These are phyloP conservation scores for Wickerhamomyces subpelliculosus DNA, from an alignment of 805 yeast genomes.

Conservation along the genomic window DNA sequence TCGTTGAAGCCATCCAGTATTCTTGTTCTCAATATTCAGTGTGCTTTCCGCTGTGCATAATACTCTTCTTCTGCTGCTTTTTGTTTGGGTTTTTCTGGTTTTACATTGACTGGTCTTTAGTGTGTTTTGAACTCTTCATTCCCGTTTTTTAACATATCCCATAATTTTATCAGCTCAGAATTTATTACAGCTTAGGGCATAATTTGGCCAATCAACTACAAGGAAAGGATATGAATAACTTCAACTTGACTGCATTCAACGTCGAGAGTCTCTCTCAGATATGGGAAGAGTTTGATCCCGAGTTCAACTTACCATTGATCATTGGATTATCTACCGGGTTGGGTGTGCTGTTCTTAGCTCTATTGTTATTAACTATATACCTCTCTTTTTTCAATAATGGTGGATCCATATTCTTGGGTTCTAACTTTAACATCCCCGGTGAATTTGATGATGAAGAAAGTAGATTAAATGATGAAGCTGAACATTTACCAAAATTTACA, in stretches of 20 bases:
- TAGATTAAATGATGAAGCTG: constrained; percentile 51
- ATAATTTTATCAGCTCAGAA: too few species aligned
- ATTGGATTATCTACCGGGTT: constrained; percentile 31
- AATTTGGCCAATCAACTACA: too few species aligned
- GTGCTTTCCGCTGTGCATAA: too few species aligned
- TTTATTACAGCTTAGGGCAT: too few species aligned
- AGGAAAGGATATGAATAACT: too few species aligned
- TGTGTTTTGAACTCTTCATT: too few species aligned
- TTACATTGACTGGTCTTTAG: too few species aligned
- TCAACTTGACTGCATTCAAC: not conserved
- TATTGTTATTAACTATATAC: constrained; percentile 22
- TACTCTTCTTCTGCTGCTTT: too few species aligned
- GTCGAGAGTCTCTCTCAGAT: not conserved
- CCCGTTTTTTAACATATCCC: too few species aligned
- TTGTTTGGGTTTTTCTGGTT: too few species aligned
- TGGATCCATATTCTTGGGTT: constrained; percentile 24
- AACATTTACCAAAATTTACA: constrained; percentile 34
- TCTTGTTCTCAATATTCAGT: too few species aligned
- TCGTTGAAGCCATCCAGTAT: too few species aligned
- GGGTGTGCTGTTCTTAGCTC: constrained; percentile 27
- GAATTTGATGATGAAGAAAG: constrained; percentile 60
- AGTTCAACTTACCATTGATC: constrained; percentile 28
- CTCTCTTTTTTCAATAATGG: constrained; percentile 24
- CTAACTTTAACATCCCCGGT: constrained; percentile 41
- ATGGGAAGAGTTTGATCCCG: constrained; percentile 13